Percentiles rank a stretch among this genome's conserved stretches.
Evolutionary conservation across 2,329 filamentous ascomycete genomes (phyloP).

Genomic region (Coniochaeta pulveracea): DNA sequence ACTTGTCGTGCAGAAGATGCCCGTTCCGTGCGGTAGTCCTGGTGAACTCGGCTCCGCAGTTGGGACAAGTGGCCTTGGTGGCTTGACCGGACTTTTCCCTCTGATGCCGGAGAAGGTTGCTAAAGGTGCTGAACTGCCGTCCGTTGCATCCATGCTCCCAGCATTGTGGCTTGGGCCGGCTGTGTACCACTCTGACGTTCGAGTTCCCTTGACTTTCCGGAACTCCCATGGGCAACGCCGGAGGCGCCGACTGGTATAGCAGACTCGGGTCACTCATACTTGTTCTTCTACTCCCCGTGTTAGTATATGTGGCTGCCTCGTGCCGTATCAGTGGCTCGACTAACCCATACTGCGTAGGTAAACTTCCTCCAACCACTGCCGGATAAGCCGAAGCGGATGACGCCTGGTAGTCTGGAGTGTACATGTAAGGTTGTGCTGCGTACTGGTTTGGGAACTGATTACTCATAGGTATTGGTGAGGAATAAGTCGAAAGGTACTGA

Average conservation of each 20-base stretch:
- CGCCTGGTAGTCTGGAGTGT: constrained; percentile 15
- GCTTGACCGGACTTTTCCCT: constrained; percentile 89
- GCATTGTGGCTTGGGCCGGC: constrained; percentile 84
- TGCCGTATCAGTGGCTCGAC: constrained; percentile 5
- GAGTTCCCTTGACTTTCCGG: constrained; percentile 18
- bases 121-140: constrained; percentile 90
- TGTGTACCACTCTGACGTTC: constrained; percentile 59
- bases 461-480: constrained; percentile 29
- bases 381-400: too few relatives aligned
- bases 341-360: constrained; percentile 20
- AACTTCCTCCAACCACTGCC: too few relatives aligned
- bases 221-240: constrained; percentile 12
- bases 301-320: constrained; percentile 4
- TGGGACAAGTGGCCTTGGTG: constrained; percentile 77
- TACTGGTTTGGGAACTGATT: constrained; percentile 20
- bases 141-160: constrained; percentile 98
- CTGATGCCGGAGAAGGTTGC: constrained; percentile 85
- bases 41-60: constrained; percentile 89
- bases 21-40: constrained; percentile 81
- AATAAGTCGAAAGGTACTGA: constrained; percentile 38
- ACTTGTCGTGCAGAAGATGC: constrained; percentile 79
- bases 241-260: constrained; percentile 18
- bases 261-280: constrained; percentile 13
- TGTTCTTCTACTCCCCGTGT: constrained; percentile 8
- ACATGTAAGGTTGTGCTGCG: constrained; percentile 19